Conservation (phyloP, 345 rosid genomes). For the Turritis glabra region DNA sequence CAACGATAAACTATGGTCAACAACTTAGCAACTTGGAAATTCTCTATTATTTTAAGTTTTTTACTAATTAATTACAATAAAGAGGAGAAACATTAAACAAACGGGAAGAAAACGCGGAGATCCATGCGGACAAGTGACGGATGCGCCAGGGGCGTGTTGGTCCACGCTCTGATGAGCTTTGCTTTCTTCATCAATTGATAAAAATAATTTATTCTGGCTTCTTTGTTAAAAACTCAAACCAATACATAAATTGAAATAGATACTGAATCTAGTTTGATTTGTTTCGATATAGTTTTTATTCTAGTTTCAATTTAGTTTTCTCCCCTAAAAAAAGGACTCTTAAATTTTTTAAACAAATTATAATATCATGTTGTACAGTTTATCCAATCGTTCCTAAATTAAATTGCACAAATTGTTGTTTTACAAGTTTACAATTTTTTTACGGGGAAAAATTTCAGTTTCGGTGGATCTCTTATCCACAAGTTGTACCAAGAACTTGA, state of each 20-base stretch:
- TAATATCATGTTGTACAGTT: not conserved
- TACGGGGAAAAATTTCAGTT: no score
- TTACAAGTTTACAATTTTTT: not conserved
- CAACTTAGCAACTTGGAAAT: not conserved
- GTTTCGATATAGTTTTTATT: no score
- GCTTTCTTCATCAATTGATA: not conserved
- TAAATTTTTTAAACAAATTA: not conserved
- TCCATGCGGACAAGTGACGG: conserved; percentile 34
- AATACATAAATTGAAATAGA: not conserved
- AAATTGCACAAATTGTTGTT: not conserved
- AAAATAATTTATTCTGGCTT: not conserved
- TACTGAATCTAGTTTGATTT: not conserved
- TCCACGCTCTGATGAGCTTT: conserved; percentile 15
- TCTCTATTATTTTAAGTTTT: not conserved
- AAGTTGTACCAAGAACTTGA: not conserved
- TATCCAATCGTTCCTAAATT: not conserved
- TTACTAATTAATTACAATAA: not conserved
- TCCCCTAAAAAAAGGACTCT: not conserved
- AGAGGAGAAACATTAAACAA: conserved; percentile 10
- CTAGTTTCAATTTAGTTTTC: not conserved
- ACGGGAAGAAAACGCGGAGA: conserved; percentile 15
- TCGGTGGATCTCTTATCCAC: not conserved
- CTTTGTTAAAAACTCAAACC: not conserved
- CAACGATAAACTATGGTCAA: conserved; percentile 31
- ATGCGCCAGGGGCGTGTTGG: conserved; percentile 20